A percentile compares a stretch with the other conserved stretches of the same genome.
phyloP scores from a whole-genome alignment of 768 basidiomycete species.

The Cyclocybe cylindracea region DNA sequence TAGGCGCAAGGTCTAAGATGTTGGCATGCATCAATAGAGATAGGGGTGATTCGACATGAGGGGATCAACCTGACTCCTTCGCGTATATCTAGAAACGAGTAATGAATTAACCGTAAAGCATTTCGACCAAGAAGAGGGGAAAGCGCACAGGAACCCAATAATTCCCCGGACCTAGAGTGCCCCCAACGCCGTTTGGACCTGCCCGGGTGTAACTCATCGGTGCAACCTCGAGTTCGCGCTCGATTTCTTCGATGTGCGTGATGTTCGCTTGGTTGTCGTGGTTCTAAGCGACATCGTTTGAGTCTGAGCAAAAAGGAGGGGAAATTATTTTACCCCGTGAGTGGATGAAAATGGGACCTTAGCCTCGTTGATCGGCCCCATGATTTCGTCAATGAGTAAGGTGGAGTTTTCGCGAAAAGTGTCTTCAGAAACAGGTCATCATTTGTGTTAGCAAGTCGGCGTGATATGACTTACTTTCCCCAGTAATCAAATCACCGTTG shows the following conservation, averaged over 20 bases:
- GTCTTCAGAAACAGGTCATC: conserved; percentile 33
- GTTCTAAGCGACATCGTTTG: conserved; percentile 44
- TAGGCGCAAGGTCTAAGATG: conserved; percentile 43
- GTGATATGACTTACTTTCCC: conserved; percentile 49
- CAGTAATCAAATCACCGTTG: conserved; percentile 76
- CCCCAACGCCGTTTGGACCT: conserved; percentile 64
- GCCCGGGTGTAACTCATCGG: conserved; percentile 63
- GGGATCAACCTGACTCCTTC: conserved; percentile 25
- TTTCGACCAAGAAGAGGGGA: neutral
- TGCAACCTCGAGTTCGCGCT: conserved; percentile 58
- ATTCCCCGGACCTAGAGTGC: conserved; percentile 62
- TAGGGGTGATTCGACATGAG: neutral
- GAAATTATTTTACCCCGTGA: conserved; percentile 49
- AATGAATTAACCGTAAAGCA: neutral
- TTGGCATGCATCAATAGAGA: neutral
- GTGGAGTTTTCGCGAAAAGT: conserved; percentile 72
- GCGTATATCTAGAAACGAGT: conserved; percentile 13
- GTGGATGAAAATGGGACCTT: conserved; percentile 67
- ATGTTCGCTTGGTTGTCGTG: conserved; percentile 77
- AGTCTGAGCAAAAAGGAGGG: neutral
- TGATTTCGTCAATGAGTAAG: conserved; percentile 61
- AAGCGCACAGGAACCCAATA: conserved; percentile 77
- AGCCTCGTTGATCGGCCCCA: conserved; percentile 57
- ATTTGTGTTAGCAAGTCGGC: neutral
- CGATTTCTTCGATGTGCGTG: conserved; percentile 66